phyloP scores from a whole-genome alignment of 192 early-diverging fungal species.

The Gonapodya sp. region DNA sequence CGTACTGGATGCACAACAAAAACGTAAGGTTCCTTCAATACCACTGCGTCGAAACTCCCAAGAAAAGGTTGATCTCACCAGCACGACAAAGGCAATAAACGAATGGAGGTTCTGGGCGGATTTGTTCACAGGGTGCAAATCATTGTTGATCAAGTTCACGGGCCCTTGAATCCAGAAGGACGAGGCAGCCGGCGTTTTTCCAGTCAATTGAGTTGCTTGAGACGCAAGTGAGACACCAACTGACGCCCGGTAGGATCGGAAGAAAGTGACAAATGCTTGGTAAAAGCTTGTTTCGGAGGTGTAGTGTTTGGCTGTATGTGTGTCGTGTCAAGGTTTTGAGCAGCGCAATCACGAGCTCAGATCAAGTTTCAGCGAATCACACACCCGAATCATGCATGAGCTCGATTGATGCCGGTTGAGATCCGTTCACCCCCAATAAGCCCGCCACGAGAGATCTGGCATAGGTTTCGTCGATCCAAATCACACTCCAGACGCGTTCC shows the following conservation, averaged over 20 bases:
- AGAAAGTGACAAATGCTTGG: not conserved
- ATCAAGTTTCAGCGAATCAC: not conserved
- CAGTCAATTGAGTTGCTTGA: not conserved
- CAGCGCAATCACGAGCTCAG: not conserved
- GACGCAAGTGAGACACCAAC: not conserved
- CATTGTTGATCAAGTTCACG: not conserved
- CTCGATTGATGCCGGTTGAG: not conserved
- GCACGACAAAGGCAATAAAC: not conserved
- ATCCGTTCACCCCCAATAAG: not conserved
- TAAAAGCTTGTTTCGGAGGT: conserved; percentile 1
- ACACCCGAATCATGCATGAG: conserved; percentile 1
- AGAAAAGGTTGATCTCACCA: not conserved
- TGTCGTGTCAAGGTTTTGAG: not conserved
- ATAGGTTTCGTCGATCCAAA: not conserved
- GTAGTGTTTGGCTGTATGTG: not conserved
- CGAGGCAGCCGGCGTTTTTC: not conserved
- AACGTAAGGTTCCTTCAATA: no score
- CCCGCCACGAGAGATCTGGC: not conserved
- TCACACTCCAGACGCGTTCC: not conserved
- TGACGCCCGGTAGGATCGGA: not conserved
- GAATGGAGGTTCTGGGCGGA: not conserved
- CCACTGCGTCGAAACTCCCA: no score
- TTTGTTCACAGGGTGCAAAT: not conserved
- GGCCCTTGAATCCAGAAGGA: not conserved
- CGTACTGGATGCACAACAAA: not conserved